Evolutionary conservation across 2,329 filamentous ascomycete species (phyloP), one percentile per base, ranked within the genome.

Genomic region (Neofusicoccum ribis): DNA sequence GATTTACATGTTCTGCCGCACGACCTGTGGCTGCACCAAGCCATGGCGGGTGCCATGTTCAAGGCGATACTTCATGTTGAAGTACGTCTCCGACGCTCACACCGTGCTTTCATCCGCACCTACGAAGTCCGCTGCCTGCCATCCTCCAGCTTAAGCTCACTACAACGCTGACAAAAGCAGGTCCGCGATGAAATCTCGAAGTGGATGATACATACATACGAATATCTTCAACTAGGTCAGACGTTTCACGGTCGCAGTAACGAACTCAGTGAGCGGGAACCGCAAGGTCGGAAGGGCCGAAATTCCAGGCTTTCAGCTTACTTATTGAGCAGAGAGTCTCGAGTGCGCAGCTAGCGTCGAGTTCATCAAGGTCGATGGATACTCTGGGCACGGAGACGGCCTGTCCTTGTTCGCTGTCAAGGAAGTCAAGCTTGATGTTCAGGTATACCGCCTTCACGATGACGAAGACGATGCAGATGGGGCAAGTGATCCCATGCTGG

Each of bases 381-480:
- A 75, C 65, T 77, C 74, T 12, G 76, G 76, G 3, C 7, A 47
- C 23, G 12, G 68, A 60, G 43, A 41, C n/a, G 69, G 65, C 51
- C 69, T 77, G 67, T 68, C 66, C 11, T 61, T 23, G n/a, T 64
- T 36, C 39, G 15, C 31, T 9, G 6, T 80, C 9, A 65, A 72
- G 15, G 69, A 78, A 2, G 72, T 79, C 5, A 67, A 77, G 12
- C 72, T 82, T 5, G 80, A 82, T 61, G 72, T 82, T 2, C 79
- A 82, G 61, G 75, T 76, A 2, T 82, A 81, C 68, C 70, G 73
- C 46, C 75, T 82, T 5, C 72, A 72, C 54, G 54, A 67, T 46
- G 59, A 60, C 23, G 74, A 73, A 9, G 63, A 70, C 71, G 7
- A 71, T 68, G 31, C 51, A 20, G 36, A 69, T 69, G 67, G 69